Percentiles rank a stretch among this genome's conserved stretches.
Evolutionary conservation across 306 rosid genomes (phyloP).

Genomic region (Astragalus membranaceus): DNA sequence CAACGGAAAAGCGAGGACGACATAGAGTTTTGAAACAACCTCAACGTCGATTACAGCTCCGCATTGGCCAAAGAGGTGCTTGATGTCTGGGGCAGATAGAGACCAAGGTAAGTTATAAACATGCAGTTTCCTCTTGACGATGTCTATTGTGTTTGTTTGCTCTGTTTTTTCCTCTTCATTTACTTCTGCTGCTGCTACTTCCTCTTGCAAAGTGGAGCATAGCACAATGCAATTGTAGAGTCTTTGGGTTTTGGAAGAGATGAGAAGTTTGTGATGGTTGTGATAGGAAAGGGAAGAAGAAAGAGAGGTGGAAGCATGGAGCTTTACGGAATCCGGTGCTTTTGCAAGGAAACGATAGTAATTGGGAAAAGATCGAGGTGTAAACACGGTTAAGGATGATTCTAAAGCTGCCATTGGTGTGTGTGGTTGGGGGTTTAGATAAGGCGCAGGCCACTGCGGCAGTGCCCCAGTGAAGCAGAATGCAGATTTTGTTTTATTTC

Average conservation of each 20-base stretch:
- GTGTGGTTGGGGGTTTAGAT: background rate
- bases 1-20: background rate
- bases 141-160: conserved; percentile 13
- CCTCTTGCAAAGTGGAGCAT: conserved; percentile 52
- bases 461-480: too few species aligned
- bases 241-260: conserved; percentile 16
- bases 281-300: conserved; percentile 3
- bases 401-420: conserved; percentile 67
- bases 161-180: conserved; percentile 26
- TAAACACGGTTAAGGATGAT: conserved; percentile 35
- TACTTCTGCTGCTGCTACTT: background rate
- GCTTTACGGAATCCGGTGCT: conserved; percentile 13
- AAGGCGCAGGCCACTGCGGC: too few species aligned
- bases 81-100: conserved; percentile 46
- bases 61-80: conserved; percentile 55
- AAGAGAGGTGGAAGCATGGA: conserved; percentile 13
- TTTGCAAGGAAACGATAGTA: conserved; percentile 9
- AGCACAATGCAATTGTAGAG: conserved; percentile 25
- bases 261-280: background rate
- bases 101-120: conserved; percentile 77
- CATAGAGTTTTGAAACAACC: conserved; percentile 30
- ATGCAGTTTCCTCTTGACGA: conserved; percentile 49
- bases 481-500: background rate
- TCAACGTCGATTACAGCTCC: conserved; percentile 63
- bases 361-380: conserved; percentile 27